phyloP scores from a whole-genome alignment of 139 green algal genomes.

The Chlorella ohadii region DNA sequence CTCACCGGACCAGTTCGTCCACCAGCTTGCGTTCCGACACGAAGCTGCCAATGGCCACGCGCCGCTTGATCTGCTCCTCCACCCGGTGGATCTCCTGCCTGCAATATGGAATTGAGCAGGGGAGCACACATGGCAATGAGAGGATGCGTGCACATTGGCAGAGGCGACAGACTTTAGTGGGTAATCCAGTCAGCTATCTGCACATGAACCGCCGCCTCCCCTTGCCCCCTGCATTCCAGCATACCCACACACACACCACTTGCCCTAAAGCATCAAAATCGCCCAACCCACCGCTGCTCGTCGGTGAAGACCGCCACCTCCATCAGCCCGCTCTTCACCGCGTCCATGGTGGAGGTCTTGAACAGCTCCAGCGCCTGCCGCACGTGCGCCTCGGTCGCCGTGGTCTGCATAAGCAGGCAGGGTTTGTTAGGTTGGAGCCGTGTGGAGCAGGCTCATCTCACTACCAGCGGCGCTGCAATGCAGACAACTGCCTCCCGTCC shows the following conservation, averaged over 20 bases:
- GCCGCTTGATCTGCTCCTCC: slow-evolving; percentile 80
- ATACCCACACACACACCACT: too few species aligned
- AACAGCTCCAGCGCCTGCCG: slow-evolving; percentile 88
- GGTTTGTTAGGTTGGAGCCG: too few species aligned
- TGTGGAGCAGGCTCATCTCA: too few species aligned
- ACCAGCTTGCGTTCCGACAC: slow-evolving; percentile 69
- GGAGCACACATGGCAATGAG: too few species aligned
- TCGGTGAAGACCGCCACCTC: slow-evolving; percentile 73
- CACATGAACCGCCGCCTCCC: too few species aligned
- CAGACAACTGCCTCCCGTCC: too few species aligned
- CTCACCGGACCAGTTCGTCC: slow-evolving; percentile 60
- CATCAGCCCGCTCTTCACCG: slow-evolving; percentile 71
- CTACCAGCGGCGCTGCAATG: too few species aligned
- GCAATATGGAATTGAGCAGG: slow-evolving; percentile 5
- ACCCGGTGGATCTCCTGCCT: slow-evolving; percentile 70
- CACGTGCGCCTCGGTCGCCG: slow-evolving; percentile 81
- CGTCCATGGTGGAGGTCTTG: slow-evolving; percentile 82
- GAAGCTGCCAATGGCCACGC: slow-evolving; percentile 75
- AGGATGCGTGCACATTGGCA: too few species aligned
- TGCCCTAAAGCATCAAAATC: too few species aligned
- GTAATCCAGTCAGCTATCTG: too few species aligned
- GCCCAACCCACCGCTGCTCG: slow-evolving; percentile 64
- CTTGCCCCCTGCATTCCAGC: too few species aligned
- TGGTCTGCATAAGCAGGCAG: slow-evolving; percentile 52
- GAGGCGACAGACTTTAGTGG: too few species aligned